A percentile compares a stretch with the other conserved stretches of the same genome.
These are phyloP conservation scores for Cicer arietinum DNA, from an alignment of 306 rosid genomes.

Conservation along the genomic window DNA sequence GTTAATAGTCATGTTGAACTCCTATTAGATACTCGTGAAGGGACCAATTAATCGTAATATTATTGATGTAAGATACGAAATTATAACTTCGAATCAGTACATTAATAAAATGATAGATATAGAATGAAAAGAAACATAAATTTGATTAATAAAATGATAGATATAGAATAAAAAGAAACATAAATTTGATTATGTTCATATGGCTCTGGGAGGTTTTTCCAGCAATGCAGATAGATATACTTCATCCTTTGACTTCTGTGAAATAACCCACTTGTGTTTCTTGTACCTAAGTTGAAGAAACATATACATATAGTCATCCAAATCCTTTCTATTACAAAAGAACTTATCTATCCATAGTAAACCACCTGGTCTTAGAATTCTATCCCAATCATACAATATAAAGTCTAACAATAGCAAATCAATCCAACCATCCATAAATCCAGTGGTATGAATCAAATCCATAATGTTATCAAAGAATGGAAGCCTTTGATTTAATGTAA, in stretches of 20 bases:
- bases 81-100: neutral
- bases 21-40: too few relatives aligned
- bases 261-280: constrained; percentile 79
- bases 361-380: constrained; percentile 85
- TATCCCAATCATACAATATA: constrained; percentile 88
- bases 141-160: neutral
- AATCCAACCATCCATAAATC: constrained; percentile 92
- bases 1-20: too few relatives aligned
- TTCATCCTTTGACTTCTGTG: constrained; percentile 81
- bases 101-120: constrained; percentile 1
- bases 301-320: constrained; percentile 89
- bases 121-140: constrained; percentile 1
- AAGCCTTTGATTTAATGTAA: constrained; percentile 77
- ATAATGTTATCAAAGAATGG: constrained; percentile 88
- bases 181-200: constrained; percentile 46
- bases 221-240: constrained; percentile 85
- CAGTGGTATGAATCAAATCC: constrained; percentile 87
- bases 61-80: too few relatives aligned
- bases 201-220: constrained; percentile 93
- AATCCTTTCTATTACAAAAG: constrained; percentile 75
- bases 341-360: constrained; percentile 81
- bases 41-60: too few relatives aligned
- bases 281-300: constrained; percentile 93
- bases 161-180: constrained; percentile 3
- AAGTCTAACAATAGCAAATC: constrained; percentile 77